Conservation (phyloP, 1,284 basidiomycete species). For the Irpex sp. region DNA sequence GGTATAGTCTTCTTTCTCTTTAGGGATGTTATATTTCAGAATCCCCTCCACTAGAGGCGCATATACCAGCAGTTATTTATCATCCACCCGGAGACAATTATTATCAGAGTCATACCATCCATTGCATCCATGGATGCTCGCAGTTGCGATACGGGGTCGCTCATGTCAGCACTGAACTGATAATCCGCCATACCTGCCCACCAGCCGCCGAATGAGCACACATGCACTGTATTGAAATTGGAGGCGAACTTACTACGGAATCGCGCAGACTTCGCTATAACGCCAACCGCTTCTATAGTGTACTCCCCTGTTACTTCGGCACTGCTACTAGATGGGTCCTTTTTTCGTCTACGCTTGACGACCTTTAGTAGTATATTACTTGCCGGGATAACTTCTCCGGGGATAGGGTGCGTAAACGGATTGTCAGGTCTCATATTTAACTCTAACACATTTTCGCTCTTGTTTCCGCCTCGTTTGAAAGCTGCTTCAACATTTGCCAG, state of each 20-base stretch:
- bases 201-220: slow-evolving; percentile 1
- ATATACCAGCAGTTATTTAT: not conserved
- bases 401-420: slow-evolving; percentile 75
- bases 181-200: slow-evolving; percentile 83
- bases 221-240: not conserved
- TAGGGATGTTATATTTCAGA: slow-evolving; percentile 58
- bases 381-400: slow-evolving; percentile 70
- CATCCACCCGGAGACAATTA: not conserved
- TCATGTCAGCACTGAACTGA: slow-evolving; percentile 72
- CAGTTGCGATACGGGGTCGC: slow-evolving; percentile 66
- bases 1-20: slow-evolving; percentile 59
- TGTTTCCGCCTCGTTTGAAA: slow-evolving; percentile 60
- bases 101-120: slow-evolving; percentile 54
- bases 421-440: slow-evolving; percentile 68
- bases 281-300: slow-evolving; percentile 70
- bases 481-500: slow-evolving; percentile 64
- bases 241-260: slow-evolving; percentile 72
- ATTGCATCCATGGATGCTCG: slow-evolving; percentile 69
- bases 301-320: slow-evolving; percentile 64
- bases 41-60: slow-evolving; percentile 60
- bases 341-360: slow-evolving; percentile 59
- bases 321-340: slow-evolving; percentile 10
- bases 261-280: slow-evolving; percentile 76
- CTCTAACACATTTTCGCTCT: slow-evolving; percentile 62
- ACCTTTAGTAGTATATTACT: slow-evolving; percentile 81